Conservation (phyloP, 169 alveolate species). For the Sarcocystis neurona region DNA sequence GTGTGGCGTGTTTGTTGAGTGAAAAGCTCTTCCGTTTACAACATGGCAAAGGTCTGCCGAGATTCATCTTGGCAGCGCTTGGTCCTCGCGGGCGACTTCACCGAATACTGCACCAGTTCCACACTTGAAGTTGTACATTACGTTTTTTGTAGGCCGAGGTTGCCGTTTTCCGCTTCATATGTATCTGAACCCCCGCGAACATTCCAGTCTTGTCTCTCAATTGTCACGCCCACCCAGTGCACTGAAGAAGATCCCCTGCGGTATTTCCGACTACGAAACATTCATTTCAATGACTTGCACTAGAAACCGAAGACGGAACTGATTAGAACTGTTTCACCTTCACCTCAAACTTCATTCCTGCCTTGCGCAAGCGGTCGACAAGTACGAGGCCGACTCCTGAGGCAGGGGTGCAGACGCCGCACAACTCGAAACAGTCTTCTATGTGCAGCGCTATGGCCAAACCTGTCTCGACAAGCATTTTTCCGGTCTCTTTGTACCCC, state of each 20-base stretch:
- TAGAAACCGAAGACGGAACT: too few relatives aligned
- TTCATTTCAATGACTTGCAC: background rate
- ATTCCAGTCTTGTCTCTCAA: background rate
- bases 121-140: too few relatives aligned
- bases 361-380: conserved; percentile 3
- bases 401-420: conserved; percentile 48
- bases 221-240: background rate
- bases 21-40: too few relatives aligned
- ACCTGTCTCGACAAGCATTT: conserved; percentile 40
- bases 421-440: background rate
- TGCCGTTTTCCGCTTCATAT: too few relatives aligned
- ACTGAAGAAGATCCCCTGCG: background rate
- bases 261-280: too few relatives aligned
- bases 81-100: too few relatives aligned
- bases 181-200: background rate
- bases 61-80: too few relatives aligned
- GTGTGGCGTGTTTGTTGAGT: too few relatives aligned
- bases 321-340: background rate
- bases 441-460: conserved; percentile 19
- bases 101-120: too few relatives aligned
- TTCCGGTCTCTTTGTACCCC: conserved; percentile 55
- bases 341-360: conserved; percentile 16
- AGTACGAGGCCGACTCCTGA: conserved; percentile 39
- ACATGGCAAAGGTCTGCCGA: too few relatives aligned
- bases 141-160: too few relatives aligned